Base-by-base conservation (phyloP, 2,329 filamentous ascomycete genomes). In the Diplodia sapinea region DNA sequence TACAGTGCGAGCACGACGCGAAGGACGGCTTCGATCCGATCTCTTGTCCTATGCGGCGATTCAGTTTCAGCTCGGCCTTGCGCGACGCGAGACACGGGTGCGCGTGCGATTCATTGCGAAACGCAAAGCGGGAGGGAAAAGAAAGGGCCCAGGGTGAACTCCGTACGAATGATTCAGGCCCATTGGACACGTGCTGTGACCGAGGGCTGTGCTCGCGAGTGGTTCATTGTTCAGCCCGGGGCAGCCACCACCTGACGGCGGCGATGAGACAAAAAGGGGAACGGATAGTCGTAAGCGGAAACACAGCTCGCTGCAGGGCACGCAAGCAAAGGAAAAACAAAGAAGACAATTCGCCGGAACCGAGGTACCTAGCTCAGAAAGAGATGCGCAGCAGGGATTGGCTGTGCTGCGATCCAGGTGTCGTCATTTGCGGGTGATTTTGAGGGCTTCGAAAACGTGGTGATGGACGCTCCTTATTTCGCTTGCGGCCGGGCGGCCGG, bases 391-490 rank as follows among this genome's bases (percentile, higher is more conserved):
- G 59, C 59, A 63, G 31, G 59, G 59, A 63, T 63, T 63, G 59
- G 47, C 13, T 36, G 47, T 50, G 47, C 50, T 63, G 59, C 43
- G 59, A 63, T 63, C 59, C 36, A 29, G 59, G 43, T 63, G 59
- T 63, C 59, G 59, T 63, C 59, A 63, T 63, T 63, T 51, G 57
- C 31, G 43, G 59, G 59, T 51, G 47, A 52, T 63, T 51, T 29
- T 17, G 43, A 36, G n/a, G 31, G 17, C 23, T 33, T 62, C 57
- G 40, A 62, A 29, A 62, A 62, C 59, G 59, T 63, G 59, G 59
- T 63, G 59, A 63, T 51, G 59, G 59, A 51, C 59, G 59, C 59
- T 63, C 59, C 43, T 47, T 51, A 51, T 63, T 63, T 63, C 59
- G 59, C 59, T 38, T 63, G 59, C 59, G 59, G 59, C 59, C 59